Base-by-base conservation (phyloP, 1,284 basidiomycete species). In the Heliocybe sulcata region DNA sequence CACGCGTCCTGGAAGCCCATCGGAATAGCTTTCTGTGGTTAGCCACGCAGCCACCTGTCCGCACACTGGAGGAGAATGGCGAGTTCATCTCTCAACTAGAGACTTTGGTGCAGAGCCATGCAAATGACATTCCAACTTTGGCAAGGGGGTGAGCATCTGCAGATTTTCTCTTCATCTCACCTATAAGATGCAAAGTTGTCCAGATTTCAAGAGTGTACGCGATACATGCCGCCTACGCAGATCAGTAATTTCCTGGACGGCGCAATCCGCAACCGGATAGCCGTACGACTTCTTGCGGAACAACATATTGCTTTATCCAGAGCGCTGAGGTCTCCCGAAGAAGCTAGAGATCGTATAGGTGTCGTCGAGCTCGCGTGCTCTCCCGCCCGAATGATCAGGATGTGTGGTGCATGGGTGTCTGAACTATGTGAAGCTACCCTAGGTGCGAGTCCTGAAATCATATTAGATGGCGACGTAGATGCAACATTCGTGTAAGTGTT, bases 381-480 rank as follows among this genome's bases (percentile, higher is more conserved):
- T 2, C 90, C 89, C 0, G 73, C 73, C 35, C 75, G 79, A 14
- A 87, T 92, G 83, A 79, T 92, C 56, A 71, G 72, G 2, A 85
- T 87, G 74, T 91, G 89, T 65, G 82, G 83, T n/a, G 82, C 83
- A 16, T 93, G 88, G 64, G 93, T 95, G 25, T 74, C 76, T 35
- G 89, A 92, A 56, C 73, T 95, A 9, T 94, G 90, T 66, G 88
- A 94, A 61, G 89, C 87, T n/a, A 92, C 91, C 0, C 78, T 94
- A 6, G 92, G 93, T 9, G 73, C 79, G 1, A 79, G 80, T 47
- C 93, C 92, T 0, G 60, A 72, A 14, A 74, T 91, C 54, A 61
- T 81, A 1, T 77, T 93, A 45, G 85, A 92, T 59, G 91, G 91
- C 1, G 72, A 82, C 55, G 65, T 71, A 33, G 81, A 85, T 59